Conservation (phyloP, 495 filamentous ascomycete genomes). For the Aspergillus leporis region DNA sequence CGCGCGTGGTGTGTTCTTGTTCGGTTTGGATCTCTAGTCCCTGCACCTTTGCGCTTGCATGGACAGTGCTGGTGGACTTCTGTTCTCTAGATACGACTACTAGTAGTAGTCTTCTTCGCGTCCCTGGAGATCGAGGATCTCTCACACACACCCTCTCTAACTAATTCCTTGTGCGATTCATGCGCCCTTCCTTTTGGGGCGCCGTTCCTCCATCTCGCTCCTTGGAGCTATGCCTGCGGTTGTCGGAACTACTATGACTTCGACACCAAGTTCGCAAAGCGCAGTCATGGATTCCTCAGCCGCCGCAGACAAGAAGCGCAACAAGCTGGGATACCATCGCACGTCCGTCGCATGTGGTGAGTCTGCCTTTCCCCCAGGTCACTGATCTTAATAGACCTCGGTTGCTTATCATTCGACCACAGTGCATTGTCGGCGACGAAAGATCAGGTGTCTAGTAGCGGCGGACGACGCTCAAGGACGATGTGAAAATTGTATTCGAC, state of each 20-base stretch:
- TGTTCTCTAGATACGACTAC: not conserved
- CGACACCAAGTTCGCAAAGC: slow-evolving; percentile 66
- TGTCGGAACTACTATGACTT: slow-evolving; percentile 59
- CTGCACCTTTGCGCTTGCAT: slow-evolving; percentile 17
- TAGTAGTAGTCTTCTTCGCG: slow-evolving; percentile 1
- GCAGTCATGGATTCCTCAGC: slow-evolving; percentile 43
- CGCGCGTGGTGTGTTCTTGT: slow-evolving; percentile 30
- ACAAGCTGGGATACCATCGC: slow-evolving; percentile 95
- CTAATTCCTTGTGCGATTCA: slow-evolving; percentile 26
- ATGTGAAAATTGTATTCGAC: slow-evolving; percentile 92
- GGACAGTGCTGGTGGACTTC: slow-evolving; percentile 15
- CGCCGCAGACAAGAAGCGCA: slow-evolving; percentile 79
- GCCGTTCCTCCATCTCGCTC: slow-evolving; percentile 21
- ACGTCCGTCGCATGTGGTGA: slow-evolving; percentile 97
- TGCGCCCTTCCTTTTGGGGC: slow-evolving; percentile 41
- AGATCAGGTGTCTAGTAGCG: slow-evolving; percentile 88
- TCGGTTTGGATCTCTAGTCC: slow-evolving; percentile 14
- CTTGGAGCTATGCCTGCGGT: slow-evolving; percentile 44
- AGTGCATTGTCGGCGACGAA: slow-evolving; percentile 94
- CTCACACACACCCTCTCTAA: not conserved
- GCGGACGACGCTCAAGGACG: slow-evolving; percentile 76
- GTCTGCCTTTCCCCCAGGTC: slow-evolving; percentile 33
- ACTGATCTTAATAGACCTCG: not conserved
- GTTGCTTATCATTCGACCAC: slow-evolving; percentile 19
- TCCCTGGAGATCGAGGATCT: not conserved